These are phyloP conservation scores for Camellia japonica DNA, from an alignment of 148 eudicot species.

Conservation along the genomic window DNA sequence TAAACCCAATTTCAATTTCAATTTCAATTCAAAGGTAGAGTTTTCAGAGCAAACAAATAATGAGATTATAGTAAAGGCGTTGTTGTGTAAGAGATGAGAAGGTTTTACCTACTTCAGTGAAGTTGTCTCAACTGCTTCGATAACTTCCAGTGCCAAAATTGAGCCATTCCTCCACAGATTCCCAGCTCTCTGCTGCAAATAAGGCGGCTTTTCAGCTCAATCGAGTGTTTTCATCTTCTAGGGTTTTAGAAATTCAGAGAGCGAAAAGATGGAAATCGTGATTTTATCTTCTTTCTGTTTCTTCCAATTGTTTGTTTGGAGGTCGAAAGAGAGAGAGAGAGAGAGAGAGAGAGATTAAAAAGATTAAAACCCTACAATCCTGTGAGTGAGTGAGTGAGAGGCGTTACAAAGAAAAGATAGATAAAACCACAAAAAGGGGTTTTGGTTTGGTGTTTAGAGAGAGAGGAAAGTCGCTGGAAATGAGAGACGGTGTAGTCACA, in stretches of 20 bases:
- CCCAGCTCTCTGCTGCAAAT: not conserved
- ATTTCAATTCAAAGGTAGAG: slow-evolving; percentile 1
- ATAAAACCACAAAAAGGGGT: too few relatives aligned
- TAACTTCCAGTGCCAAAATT: slow-evolving; percentile 19
- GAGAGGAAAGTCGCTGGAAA: too few relatives aligned
- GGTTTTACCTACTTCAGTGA: slow-evolving; percentile 22
- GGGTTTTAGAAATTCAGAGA: not conserved
- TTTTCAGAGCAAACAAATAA: not conserved
- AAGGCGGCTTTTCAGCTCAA: slow-evolving; percentile 13
- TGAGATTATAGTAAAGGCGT: not conserved
- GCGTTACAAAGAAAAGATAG: too few relatives aligned
- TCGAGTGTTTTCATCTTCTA: not conserved
- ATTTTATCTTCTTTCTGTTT: not conserved
- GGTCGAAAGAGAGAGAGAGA: too few relatives aligned
- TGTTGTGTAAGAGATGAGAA: too few relatives aligned
- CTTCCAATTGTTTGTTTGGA: not conserved
- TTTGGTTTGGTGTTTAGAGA: too few relatives aligned
- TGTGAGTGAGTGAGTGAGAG: too few relatives aligned
- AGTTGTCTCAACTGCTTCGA: slow-evolving; percentile 14
- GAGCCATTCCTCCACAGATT: slow-evolving; percentile 1
- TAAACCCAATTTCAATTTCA: not conserved
- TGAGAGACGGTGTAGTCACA: too few relatives aligned
- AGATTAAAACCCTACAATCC: too few relatives aligned
- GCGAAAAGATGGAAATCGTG: not conserved
- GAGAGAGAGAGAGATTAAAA: not conserved